phyloP scores from a whole-genome alignment of 1,139 yeast genomes.

The Candida labiduridarum region DNA sequence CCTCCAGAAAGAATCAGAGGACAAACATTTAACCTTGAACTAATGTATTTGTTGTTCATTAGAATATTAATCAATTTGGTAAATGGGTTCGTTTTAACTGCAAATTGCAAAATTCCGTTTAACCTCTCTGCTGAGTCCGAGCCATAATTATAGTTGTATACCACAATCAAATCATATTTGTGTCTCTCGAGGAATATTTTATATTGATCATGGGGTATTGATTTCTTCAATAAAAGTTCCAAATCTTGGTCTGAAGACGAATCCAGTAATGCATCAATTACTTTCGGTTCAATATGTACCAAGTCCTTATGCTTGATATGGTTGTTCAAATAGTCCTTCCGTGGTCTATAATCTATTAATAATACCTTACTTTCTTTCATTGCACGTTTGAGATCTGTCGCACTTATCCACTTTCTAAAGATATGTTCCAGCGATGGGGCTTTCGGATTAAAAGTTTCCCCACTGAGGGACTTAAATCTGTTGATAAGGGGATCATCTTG shows the following conservation, averaged over 20 bases:
- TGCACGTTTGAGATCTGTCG: slow-evolving; percentile 9
- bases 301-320: slow-evolving; percentile 61
- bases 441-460: background rate
- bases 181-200: slow-evolving; percentile 52
- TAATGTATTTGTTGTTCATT: slow-evolving; percentile 38
- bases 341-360: slow-evolving; percentile 66
- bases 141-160: slow-evolving; percentile 54
- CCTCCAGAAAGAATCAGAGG: slow-evolving; percentile 48
- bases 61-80: slow-evolving; percentile 55
- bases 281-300: slow-evolving; percentile 69
- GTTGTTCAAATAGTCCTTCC: slow-evolving; percentile 56
- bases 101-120: slow-evolving; percentile 24
- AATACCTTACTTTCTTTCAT: slow-evolving; percentile 28
- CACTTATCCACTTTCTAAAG: slow-evolving; percentile 6
- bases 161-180: slow-evolving; percentile 60
- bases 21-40: slow-evolving; percentile 34
- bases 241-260: slow-evolving; percentile 57
- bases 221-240: slow-evolving; percentile 56
- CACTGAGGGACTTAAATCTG: slow-evolving; percentile 20
- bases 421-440: background rate
- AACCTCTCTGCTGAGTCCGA: slow-evolving; percentile 29
- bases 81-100: slow-evolving; percentile 38
- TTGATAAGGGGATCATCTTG: slow-evolving; percentile 25
- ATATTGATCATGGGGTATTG: slow-evolving; percentile 57
- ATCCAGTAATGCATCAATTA: slow-evolving; percentile 5